phyloP scores from a whole-genome alignment of 106 monocot species.

The Platanthera zijinensis region DNA sequence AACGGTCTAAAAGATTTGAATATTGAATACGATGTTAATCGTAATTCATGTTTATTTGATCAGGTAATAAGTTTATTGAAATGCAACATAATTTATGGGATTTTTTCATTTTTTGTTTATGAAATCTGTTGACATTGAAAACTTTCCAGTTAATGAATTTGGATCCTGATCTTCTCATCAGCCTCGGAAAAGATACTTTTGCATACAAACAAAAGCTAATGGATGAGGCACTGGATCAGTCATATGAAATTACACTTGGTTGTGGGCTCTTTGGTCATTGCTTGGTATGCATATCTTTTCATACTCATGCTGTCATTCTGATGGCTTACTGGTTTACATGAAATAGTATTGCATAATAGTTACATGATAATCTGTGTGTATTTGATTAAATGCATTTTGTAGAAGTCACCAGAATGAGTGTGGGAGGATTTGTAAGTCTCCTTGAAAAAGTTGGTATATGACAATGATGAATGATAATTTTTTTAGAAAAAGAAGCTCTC shows the following conservation, averaged over 20 bases:
- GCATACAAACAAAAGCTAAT: constrained; percentile 61
- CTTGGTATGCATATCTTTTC: constrained; percentile 41
- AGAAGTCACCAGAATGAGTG: background rate
- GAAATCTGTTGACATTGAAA: background rate
- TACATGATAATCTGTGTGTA: background rate
- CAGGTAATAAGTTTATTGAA: constrained; percentile 35
- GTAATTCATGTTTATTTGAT: constrained; percentile 58
- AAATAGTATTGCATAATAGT: background rate
- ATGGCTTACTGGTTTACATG: background rate
- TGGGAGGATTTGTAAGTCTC: background rate
- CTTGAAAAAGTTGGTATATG: background rate
- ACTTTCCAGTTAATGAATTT: constrained; percentile 55
- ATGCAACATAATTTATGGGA: background rate
- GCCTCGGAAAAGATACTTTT: constrained; percentile 41
- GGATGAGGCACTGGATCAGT: constrained; percentile 47
- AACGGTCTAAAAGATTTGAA: constrained; percentile 76
- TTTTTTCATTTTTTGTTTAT: background rate
- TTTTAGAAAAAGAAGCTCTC: background rate
- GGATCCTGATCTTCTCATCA: constrained; percentile 62
- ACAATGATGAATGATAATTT: background rate
- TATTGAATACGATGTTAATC: constrained; percentile 69
- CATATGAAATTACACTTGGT: constrained; percentile 71
- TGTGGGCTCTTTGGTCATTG: constrained; percentile 68
- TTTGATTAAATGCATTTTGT: background rate
- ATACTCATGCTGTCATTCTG: background rate